These are phyloP conservation scores for Linnemannia exigua DNA, from an alignment of 192 early-diverging fungal species.

Conservation along the genomic window DNA sequence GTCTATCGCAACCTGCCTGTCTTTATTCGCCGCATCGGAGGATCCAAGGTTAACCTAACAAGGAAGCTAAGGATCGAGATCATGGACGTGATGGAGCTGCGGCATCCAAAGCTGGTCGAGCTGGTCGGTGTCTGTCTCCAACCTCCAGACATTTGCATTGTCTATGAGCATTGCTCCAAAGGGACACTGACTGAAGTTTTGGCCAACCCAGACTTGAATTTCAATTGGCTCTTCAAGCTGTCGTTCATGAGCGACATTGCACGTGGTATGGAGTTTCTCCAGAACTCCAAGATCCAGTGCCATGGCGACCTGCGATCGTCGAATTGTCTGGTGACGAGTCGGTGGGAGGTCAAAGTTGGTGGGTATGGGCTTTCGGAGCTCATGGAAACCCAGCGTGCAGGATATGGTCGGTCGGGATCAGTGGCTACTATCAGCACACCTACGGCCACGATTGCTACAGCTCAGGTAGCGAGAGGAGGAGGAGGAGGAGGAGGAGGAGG, in stretches of 20 bases:
- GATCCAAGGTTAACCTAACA: slow-evolving; percentile 27
- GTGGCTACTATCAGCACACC: background rate
- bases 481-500: background rate
- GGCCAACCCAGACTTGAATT: slow-evolving; percentile 51
- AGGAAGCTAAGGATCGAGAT: slow-evolving; percentile 17
- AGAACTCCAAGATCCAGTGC: slow-evolving; percentile 43
- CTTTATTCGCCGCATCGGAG: slow-evolving; percentile 26
- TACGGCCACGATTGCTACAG: background rate
- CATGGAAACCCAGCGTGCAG: slow-evolving; percentile 21
- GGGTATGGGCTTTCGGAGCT: slow-evolving; percentile 49
- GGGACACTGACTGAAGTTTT: slow-evolving; percentile 47
- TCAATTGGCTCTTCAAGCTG: slow-evolving; percentile 55
- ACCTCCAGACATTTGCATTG: slow-evolving; percentile 39
- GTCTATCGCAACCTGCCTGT: slow-evolving; percentile 29
- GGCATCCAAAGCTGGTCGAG: slow-evolving; percentile 56
- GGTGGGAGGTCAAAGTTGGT: slow-evolving; percentile 57
- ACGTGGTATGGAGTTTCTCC: slow-evolving; percentile 54
- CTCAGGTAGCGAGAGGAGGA: background rate
- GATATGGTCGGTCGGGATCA: slow-evolving; percentile 5
- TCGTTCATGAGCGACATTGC: slow-evolving; percentile 57
- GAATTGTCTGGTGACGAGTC: slow-evolving; percentile 47
- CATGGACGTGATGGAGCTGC: slow-evolving; percentile 40
- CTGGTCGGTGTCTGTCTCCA: slow-evolving; percentile 50
- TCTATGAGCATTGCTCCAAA: slow-evolving; percentile 56
- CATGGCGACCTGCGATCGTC: slow-evolving; percentile 49